Conservation (phyloP, 176 grass and related monocot species). For the Avena sativa region DNA sequence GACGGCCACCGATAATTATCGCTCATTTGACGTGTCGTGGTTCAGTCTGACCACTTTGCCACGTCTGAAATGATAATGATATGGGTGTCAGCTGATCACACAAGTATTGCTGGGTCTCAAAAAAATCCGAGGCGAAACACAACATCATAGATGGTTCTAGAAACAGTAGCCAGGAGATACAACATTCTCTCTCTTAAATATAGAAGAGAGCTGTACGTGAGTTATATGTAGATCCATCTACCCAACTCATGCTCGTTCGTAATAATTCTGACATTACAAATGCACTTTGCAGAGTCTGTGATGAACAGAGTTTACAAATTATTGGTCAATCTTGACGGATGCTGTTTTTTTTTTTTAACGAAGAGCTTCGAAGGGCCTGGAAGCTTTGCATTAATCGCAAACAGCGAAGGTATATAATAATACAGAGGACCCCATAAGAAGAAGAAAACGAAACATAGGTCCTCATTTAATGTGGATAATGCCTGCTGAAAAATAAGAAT, state of each 20-base stretch:
- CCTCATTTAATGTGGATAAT: no score
- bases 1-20: slow-evolving; percentile 14
- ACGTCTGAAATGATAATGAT: slow-evolving; percentile 19
- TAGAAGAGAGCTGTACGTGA: not conserved
- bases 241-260: not conserved
- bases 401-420: no score
- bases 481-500: no score
- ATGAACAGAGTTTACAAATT: not conserved
- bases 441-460: no score
- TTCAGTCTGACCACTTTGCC: slow-evolving; percentile 26
- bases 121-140: not conserved
- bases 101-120: not conserved
- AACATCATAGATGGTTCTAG: not conserved
- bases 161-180: not conserved
- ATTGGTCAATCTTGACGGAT: not conserved
- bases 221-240: not conserved
- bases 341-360: not conserved
- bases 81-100: slow-evolving; percentile 1
- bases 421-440: no score
- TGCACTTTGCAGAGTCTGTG: not conserved
- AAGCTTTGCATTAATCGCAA: no score
- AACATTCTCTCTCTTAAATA: not conserved
- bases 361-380: no score
- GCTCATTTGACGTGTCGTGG: slow-evolving; percentile 31
- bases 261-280: not conserved